Evolutionary conservation across 495 filamentous ascomycete genomes (phyloP), one percentile per base, ranked within the genome.

Genomic region (Talaromyces proteolyticus): DNA sequence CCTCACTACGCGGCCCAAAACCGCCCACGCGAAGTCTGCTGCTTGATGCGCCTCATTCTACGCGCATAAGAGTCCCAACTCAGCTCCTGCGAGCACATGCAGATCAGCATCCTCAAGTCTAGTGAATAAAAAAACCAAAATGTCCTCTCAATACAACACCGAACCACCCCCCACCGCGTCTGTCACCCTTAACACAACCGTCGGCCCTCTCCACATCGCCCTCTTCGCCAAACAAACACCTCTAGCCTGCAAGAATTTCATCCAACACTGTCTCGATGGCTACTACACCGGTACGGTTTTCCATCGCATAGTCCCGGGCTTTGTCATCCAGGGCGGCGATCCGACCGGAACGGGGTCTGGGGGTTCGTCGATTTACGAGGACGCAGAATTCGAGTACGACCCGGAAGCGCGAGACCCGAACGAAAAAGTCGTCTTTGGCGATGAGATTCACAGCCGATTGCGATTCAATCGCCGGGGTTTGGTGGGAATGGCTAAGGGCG

Each of bases 211-310:
- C 55, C 78, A 85, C 24, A 79, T 98, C 75, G 85, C 95, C 55
- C 84, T 98, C 45, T 98, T 95, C 76, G 91, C 89, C 17, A 90
- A 88, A 51, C 91, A 99, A 66, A 87, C 88, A 0, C 93, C 93
- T 24, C 79, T 95, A 50, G 87, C 93, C 1, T 88, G 81, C 57
- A 89, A 92, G 50, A 96, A 96, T 69, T 99, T 99, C 73, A 83
- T 99, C 17, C 93, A 99, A 66, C 87, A 88, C 59, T 91, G 86
- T 63, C 78, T 94, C 50, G 91, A 99, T 66, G 88, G 89, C 50
- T 96, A 97, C 77, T 99, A 97, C 70, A 82, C 86, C 43, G 78
- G 81, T 55, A 96, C 92, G 0, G 84, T 90, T 53, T 97, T 98
- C 72, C 93, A 98, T 68, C 91, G 93, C 17, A 74, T 97, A 17